phyloP scores from a whole-genome alignment of 495 filamentous ascomycete species.

The Penicillium nucicola region DNA sequence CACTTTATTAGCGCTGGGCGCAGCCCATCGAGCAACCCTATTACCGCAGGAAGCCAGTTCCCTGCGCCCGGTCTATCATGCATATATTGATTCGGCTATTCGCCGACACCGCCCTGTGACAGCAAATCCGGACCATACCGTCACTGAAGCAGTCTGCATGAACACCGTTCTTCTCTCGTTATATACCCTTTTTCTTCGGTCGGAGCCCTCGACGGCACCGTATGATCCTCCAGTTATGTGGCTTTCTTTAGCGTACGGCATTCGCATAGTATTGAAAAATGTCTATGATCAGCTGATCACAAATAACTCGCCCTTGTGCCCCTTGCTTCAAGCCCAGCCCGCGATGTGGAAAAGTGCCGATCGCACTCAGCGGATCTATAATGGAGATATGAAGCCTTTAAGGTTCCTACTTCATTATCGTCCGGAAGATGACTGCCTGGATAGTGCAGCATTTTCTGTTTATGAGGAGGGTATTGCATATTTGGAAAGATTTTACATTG shows the following conservation, averaged over 20 bases:
- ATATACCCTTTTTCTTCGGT: conserved; percentile 17
- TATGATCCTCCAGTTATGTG: conserved; percentile 21
- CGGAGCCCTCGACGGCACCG: conserved; percentile 11
- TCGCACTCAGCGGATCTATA: background rate
- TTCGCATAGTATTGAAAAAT: conserved; percentile 12
- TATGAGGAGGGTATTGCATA: conserved; percentile 32
- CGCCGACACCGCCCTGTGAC: conserved; percentile 14
- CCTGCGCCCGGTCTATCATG: conserved; percentile 18
- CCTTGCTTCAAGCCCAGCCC: conserved; percentile 14
- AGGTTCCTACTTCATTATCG: conserved; percentile 15
- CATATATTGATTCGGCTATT: conserved; percentile 19
- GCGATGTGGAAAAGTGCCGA: conserved; percentile 2
- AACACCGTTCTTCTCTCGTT: conserved; percentile 20
- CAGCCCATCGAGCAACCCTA: conserved; percentile 17
- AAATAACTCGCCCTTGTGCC: conserved; percentile 10
- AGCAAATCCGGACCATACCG: conserved; percentile 6
- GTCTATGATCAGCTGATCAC: conserved; percentile 9
- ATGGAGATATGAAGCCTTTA: conserved; percentile 8
- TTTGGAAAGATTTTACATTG: conserved; percentile 28
- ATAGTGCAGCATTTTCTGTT: conserved; percentile 21
- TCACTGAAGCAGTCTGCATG: conserved; percentile 12
- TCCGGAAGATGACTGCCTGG: conserved; percentile 12
- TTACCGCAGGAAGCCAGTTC: conserved; percentile 12
- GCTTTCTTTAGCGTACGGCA: conserved; percentile 18
- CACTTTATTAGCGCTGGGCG: conserved; percentile 20